Base-by-base conservation (phyloP, 2,329 filamentous ascomycete species). In the Sporothrix pseudoabietina region DNA sequence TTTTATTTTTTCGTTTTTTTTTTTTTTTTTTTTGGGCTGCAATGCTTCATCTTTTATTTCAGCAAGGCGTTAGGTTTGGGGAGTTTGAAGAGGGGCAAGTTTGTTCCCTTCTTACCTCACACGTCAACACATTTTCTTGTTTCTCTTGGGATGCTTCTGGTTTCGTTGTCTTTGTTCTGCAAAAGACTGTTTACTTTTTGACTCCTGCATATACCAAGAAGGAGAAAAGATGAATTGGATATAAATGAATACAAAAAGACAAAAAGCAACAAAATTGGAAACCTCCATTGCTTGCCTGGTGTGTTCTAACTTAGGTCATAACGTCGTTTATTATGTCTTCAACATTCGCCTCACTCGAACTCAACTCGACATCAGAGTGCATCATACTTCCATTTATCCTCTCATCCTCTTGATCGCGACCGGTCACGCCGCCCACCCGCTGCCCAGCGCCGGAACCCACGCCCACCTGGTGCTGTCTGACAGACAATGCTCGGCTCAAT, bases 401-500 rank as follows among this genome's bases (percentile, higher is more conserved):
- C 52, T 26, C 35, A 71, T 16, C 55, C 55, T 9, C 69, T 61
- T 16, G 69, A 71, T 44, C 57, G 44, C 14, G 70, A 63, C 12
- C 70, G 44, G 35, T 71, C 70, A 6, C 32, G 70, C 32, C 70
- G 70, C 16, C 44, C 71, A 7, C 63, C 63, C 6, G 71, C 44
- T 19, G 44, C 47, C 54, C 61, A 49, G 41, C 49, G 39, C 39
- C 19, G 14, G 6, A 69, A 14, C 5, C 71, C 63, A 30, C 52
- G 69, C 14, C 52, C 52, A 19, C 41, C 12, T 3, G 54, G 54
- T 32, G 41, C 47, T 47, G 49, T 47, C 44, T 41, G 55, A 30
- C 65, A 72, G 6, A 74, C 73, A 30, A 74, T 35, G 65, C 73
- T 69, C n/a, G 49, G 72, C 63, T 68, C 72, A 22, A 75, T 26